Evolutionary conservation across 805 yeast species (phyloP), one percentile per base, ranked within the genome.

Genomic region (Kuraishia ogatae): DNA sequence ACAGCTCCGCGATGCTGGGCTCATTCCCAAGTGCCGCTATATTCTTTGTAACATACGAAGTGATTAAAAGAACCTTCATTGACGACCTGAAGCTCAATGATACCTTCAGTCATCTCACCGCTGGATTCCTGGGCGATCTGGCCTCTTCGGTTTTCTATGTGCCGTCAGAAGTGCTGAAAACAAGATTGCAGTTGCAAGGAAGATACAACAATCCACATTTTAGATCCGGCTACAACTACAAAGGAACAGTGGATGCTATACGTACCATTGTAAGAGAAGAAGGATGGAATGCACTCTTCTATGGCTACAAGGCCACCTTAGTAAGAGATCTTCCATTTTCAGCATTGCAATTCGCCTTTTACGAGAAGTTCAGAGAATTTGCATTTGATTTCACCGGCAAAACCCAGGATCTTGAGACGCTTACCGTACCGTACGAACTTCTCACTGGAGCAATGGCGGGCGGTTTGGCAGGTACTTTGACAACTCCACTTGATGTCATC

Each of bases 391-490:
- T 74, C 11, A 56, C 66, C 8, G 58, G 63, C n/a, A 55, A 61
- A 15, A 60, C 74, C 54, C 57, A 56, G 2, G 51, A 59, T 39
- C 63, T 58, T n/a, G 67, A 71, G 20, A 83, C 81, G 50, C 68
- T 88, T 54, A 79, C 86, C 1, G 69, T 86, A 7, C 54, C 75
- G 4, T 68, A 79, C 48, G 99, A 94, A 69, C 73, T 94, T 26
- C 58, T 79, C 15, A 91, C 97, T 0, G 99, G 99, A 55, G 98
- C 97, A 0, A 84, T 89, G 0, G 98, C 99, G 1, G 97, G 97
- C 60, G 97, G 97, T 0, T 71, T 91, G 26, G 96, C 97, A 0
- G 97, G 97, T 1, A 77, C 82, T 0, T 64, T 92, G 21, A 92
- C 97, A 0, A 92, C 97, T 0, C 97, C 97, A 1, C 71, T 89